Evolutionary conservation across 2,329 filamentous ascomycete species (phyloP).

Genomic region (Harringtonia aguacate): DNA sequence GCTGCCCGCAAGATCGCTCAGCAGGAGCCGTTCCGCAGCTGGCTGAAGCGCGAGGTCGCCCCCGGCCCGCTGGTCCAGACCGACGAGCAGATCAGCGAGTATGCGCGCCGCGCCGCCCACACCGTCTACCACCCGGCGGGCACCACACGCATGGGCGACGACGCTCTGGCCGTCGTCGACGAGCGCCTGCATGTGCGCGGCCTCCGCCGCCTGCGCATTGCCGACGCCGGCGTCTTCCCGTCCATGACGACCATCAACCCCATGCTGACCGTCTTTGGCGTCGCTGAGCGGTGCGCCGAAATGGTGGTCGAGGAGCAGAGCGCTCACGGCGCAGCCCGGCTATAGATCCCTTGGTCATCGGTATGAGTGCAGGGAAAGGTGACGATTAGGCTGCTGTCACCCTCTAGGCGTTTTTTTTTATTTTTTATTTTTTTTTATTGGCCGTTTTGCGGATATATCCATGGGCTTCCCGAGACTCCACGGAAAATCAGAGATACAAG

Average conservation of each 20-base stretch:
- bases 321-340: conserved; percentile 6
- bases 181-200: conserved; percentile 12
- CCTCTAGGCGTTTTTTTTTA: no score
- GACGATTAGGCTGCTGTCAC: no score
- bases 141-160: conserved; percentile 14
- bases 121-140: conserved; percentile 14
- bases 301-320: conserved; percentile 65
- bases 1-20: conserved; percentile 10
- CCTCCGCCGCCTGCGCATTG: conserved; percentile 24
- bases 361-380: no score
- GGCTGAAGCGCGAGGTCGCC: conserved; percentile 21
- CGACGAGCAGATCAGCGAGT: conserved; percentile 13
- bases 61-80: conserved; percentile 63
- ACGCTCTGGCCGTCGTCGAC: conserved; percentile 12
- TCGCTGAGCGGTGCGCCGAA: conserved; percentile 79
- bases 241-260: conserved; percentile 14
- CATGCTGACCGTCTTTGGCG: conserved; percentile 72
- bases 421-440: no score
- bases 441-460: no score
- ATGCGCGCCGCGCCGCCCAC: conserved; percentile 10
- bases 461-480: no score
- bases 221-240: conserved; percentile 14
- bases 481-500: no score
- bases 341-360: no score
- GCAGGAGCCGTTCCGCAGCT: conserved; percentile 11